These are phyloP conservation scores for Rubroboletus satanas DNA, from an alignment of 768 basidiomycete genomes.

Conservation along the genomic window DNA sequence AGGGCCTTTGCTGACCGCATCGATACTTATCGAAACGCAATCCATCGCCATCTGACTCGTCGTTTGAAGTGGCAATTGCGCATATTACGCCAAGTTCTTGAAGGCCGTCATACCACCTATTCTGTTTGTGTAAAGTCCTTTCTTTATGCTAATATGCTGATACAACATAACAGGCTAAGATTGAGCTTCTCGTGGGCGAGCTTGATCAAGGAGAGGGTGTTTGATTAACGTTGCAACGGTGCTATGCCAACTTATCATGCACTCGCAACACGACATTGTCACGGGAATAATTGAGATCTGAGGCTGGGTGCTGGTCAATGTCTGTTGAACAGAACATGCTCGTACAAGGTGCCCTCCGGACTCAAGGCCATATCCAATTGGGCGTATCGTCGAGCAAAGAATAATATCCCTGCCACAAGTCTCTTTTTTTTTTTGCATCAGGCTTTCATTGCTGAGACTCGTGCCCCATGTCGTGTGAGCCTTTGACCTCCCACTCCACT, in stretches of 20 bases:
- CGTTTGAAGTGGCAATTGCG: slow-evolving; percentile 70
- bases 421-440: background rate
- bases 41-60: slow-evolving; percentile 47
- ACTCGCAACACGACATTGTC: background rate
- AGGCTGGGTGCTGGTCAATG: background rate
- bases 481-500: background rate
- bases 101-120: slow-evolving; percentile 62
- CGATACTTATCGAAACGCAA: slow-evolving; percentile 38
- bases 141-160: slow-evolving; percentile 3
- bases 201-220: slow-evolving; percentile 62
- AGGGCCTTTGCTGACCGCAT: slow-evolving; percentile 53
- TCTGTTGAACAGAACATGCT: slow-evolving; percentile 39
- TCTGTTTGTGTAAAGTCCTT: slow-evolving; percentile 43
- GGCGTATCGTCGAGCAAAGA: slow-evolving; percentile 83
- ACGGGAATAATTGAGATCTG: background rate
- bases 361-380: slow-evolving; percentile 51
- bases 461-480: background rate
- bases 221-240: slow-evolving; percentile 22
- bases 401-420: slow-evolving; percentile 13
- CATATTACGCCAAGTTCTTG: slow-evolving; percentile 57
- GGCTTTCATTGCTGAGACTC: background rate
- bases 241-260: slow-evolving; percentile 1
- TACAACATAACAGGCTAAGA: slow-evolving; percentile 45
- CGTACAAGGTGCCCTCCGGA: slow-evolving; percentile 75
- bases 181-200: slow-evolving; percentile 56